phyloP scores from a whole-genome alignment of 371 early-diverging fungal species.

The Apophysomyces trapeziformis region DNA sequence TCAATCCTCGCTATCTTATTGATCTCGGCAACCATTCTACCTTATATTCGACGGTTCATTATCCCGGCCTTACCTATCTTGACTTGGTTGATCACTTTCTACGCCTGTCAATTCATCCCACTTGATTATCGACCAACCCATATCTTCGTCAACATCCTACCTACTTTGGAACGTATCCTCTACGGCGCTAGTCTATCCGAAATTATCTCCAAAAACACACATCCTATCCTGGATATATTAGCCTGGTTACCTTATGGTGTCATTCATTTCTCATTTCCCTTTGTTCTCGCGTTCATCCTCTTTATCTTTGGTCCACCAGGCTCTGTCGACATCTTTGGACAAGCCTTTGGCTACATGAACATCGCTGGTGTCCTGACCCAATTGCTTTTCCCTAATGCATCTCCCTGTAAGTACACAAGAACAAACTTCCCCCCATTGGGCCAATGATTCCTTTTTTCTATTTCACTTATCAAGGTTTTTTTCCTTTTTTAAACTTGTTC shows the following conservation, averaged over 20 bases:
- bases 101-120: conserved; percentile 69
- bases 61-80: conserved; percentile 64
- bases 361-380: conserved; percentile 73
- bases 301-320: conserved; percentile 59
- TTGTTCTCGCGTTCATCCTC: conserved; percentile 53
- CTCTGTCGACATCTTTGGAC: conserved; percentile 57
- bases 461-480: neutral
- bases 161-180: conserved; percentile 70
- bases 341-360: conserved; percentile 74
- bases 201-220: conserved; percentile 58
- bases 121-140: conserved; percentile 57
- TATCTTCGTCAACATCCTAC: conserved; percentile 71
- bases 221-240: conserved; percentile 61
- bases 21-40: conserved; percentile 31
- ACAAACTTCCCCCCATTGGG: neutral
- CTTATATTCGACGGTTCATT: conserved; percentile 52
- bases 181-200: conserved; percentile 73
- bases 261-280: conserved; percentile 69
- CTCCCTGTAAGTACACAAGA: conserved; percentile 68
- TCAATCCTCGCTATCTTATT: conserved; percentile 21
- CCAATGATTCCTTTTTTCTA: neutral
- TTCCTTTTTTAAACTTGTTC: conserved; percentile 10
- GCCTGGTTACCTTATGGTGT: conserved; percentile 80
- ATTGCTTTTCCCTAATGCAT: conserved; percentile 70
- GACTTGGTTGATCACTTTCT: conserved; percentile 67